These are phyloP conservation scores for Simplicillium sp. DNA, from an alignment of 2,329 filamentous ascomycete genomes.

Conservation along the genomic window DNA sequence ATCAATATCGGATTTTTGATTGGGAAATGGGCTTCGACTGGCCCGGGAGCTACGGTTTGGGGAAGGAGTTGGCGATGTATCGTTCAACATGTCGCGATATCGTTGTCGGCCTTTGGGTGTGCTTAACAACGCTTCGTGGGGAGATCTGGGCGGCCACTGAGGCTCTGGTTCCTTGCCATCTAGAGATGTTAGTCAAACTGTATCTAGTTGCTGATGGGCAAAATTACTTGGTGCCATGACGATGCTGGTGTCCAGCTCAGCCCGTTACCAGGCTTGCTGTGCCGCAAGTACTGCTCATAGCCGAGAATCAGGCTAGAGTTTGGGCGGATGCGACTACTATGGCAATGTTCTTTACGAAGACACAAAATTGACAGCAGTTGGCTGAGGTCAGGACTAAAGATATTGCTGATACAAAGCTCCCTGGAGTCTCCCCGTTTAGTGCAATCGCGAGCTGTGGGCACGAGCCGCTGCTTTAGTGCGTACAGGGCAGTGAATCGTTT, in stretches of 20 bases:
- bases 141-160: slow-evolving; percentile 59
- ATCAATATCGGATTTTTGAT: slow-evolving; percentile 25
- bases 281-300: no score
- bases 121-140: slow-evolving; percentile 52
- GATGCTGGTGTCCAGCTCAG: slow-evolving; percentile 10
- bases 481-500: no score
- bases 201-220: no score
- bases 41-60: slow-evolving; percentile 27
- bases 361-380: no score
- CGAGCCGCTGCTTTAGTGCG: no score
- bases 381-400: no score
- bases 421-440: no score
- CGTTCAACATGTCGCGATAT: slow-evolving; percentile 58
- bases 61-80: slow-evolving; percentile 59
- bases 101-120: slow-evolving; percentile 73
- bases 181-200: slow-evolving; percentile 9
- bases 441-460: no score
- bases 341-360: no score
- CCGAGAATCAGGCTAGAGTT: no score
- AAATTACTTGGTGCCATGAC: slow-evolving; percentile 12
- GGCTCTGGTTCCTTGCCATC: slow-evolving; percentile 28
- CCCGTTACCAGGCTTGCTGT: slow-evolving; percentile 2
- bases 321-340: no score
- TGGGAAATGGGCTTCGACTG: slow-evolving; percentile 5
- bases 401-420: no score